A percentile compares a stretch with the other conserved stretches of the same genome.
phyloP scores from a whole-genome alignment of 2,329 filamentous ascomycete genomes.

The Fusarium sacchari region DNA sequence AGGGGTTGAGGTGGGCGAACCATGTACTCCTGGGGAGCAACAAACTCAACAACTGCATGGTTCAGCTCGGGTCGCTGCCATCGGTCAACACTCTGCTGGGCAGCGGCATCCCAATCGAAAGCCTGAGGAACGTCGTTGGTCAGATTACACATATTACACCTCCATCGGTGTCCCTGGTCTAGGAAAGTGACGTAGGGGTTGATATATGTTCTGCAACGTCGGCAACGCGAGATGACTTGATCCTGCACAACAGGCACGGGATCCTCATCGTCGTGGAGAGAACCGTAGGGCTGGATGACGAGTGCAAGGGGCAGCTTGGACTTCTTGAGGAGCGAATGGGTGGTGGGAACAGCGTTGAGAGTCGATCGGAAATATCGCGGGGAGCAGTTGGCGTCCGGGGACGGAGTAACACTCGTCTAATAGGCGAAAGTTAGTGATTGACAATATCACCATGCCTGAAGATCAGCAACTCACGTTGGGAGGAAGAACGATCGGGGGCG shows the following conservation, averaged over 20 bases:
- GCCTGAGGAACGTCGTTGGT: conserved; percentile 99
- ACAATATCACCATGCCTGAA: background rate
- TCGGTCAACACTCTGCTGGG: conserved; percentile 90
- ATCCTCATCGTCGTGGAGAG: conserved; percentile 93
- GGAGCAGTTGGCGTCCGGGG: conserved; percentile 89
- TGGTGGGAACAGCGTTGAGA: conserved; percentile 92
- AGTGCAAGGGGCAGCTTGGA: conserved; percentile 95
- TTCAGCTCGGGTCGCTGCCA: conserved; percentile 95
- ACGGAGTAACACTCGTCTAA: conserved; percentile 89
- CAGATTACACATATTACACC: conserved; percentile 99
- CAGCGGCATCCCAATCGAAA: conserved; percentile 95
- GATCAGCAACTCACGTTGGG: conserved; percentile 76
- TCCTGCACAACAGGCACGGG: conserved; percentile 91
- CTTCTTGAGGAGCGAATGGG: conserved; percentile 93
- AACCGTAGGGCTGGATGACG: conserved; percentile 93
- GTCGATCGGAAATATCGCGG: conserved; percentile 96
- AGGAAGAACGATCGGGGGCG: conserved; percentile 89
- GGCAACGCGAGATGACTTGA: conserved; percentile 95
- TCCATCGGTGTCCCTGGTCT: conserved; percentile 96
- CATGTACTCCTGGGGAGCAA: conserved; percentile 99
- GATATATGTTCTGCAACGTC: conserved; percentile 96
- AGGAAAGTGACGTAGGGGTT: conserved; percentile 97
- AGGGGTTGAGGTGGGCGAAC: conserved; percentile 94
- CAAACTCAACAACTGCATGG: conserved; percentile 95
- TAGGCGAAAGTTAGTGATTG: conserved; percentile 51